These are phyloP conservation scores for Eucalyptus leucophloia DNA, from an alignment of 345 rosid species.

Conservation along the genomic window DNA sequence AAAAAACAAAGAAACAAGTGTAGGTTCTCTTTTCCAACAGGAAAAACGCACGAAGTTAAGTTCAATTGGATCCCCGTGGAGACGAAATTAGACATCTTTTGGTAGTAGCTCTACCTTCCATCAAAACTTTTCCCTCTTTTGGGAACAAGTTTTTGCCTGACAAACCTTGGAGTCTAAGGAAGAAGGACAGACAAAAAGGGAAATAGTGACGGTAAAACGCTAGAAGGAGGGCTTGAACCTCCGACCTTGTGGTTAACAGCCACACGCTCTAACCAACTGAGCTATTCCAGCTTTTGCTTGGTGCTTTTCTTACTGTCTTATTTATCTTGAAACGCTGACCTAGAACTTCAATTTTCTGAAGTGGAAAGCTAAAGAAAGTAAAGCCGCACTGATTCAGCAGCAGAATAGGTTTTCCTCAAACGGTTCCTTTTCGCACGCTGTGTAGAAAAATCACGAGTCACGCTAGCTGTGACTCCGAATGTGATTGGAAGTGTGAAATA, in stretches of 20 bases:
- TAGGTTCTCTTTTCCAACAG: neutral
- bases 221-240: neutral
- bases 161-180: neutral
- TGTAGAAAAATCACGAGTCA: neutral
- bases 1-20: neutral
- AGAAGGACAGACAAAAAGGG: no score
- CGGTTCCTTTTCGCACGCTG: neutral
- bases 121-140: neutral
- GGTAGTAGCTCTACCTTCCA: neutral
- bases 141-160: neutral
- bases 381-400: neutral
- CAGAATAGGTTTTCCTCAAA: neutral
- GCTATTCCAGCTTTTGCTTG: slow-evolving; percentile 27
- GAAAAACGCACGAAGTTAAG: neutral
- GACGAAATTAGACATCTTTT: neutral
- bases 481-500: neutral
- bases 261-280: slow-evolving; percentile 60
- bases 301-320: no score
- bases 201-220: neutral
- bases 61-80: neutral
- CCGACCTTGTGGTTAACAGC: slow-evolving; percentile 68
- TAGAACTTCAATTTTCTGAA: neutral
- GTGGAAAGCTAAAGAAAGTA: neutral
- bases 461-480: neutral
- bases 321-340: accelerated